Conservation (phyloP, 345 rosid genomes). For the Lumnitzera littorea region DNA sequence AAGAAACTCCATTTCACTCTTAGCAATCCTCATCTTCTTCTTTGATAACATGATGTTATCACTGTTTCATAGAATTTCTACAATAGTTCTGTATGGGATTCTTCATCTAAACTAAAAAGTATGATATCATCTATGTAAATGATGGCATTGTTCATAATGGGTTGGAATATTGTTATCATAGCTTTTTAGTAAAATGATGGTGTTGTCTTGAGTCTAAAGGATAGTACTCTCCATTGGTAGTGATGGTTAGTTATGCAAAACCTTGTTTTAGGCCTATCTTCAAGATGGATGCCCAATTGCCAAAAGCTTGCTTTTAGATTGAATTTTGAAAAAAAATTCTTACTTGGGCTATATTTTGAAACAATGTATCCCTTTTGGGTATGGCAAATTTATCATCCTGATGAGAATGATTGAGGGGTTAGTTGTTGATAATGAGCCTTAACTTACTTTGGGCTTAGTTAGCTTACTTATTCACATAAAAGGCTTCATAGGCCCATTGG, state of each 20-base stretch:
- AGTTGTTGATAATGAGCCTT: neutral
- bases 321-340: neutral
- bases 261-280: neutral
- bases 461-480: neutral
- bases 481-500: neutral
- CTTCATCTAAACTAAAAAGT: neutral
- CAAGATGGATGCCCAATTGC: neutral
- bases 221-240: too few relatives aligned
- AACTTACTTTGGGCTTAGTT: neutral
- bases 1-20: neutral
- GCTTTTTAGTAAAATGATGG: neutral
- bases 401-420: neutral
- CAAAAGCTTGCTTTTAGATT: neutral
- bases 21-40: neutral
- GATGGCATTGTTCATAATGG: neutral
- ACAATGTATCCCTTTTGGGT: too few relatives aligned
- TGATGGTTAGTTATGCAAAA: neutral
- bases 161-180: neutral
- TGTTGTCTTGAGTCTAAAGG: constrained; percentile 4
- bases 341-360: neutral
- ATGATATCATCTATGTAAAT: constrained; percentile 2
- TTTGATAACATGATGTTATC: neutral
- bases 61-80: neutral
- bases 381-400: neutral
- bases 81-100: neutral